phyloP scores from a whole-genome alignment of 1,284 basidiomycete species.

The Ceratobasidium sp. region DNA sequence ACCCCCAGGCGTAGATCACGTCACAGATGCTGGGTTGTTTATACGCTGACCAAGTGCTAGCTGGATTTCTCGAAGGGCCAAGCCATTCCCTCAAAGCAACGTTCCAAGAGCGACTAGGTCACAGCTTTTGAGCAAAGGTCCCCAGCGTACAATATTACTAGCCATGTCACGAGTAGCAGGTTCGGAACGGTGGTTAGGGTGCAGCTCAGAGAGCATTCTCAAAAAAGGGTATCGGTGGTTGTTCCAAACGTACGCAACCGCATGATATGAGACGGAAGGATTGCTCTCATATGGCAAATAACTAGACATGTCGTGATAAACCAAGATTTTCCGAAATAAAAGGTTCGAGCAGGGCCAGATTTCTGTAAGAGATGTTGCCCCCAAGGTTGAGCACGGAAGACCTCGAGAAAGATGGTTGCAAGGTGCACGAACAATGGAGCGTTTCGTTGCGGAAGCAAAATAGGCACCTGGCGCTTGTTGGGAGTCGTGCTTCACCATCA shows the following conservation, averaged over 20 bases:
- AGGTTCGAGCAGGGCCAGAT: too few species aligned
- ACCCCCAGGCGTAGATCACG: slow-evolving; percentile 6
- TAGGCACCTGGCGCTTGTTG: not conserved
- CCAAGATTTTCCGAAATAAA: too few species aligned
- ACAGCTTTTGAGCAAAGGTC: slow-evolving; percentile 1
- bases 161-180: not conserved
- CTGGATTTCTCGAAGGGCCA: not conserved
- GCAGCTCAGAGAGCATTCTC: not conserved
- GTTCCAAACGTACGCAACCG: not conserved
- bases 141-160: not conserved
- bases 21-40: not conserved
- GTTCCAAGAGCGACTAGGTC: not conserved
- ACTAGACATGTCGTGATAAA: not conserved
- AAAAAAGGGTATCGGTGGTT: not conserved
- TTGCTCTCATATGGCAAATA: too few species aligned
- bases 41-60: not conserved
- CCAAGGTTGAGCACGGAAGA: too few species aligned
- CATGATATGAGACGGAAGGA: not conserved
- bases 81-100: not conserved
- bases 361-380: too few species aligned
- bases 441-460: not conserved
- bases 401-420: too few species aligned
- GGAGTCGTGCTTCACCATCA: not conserved
- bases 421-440: too few species aligned
- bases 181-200: not conserved